Percentiles rank a stretch among this genome's conserved stretches.
Evolutionary conservation across 768 basidiomycete genomes (phyloP).

Genomic region (Vararia minispora): DNA sequence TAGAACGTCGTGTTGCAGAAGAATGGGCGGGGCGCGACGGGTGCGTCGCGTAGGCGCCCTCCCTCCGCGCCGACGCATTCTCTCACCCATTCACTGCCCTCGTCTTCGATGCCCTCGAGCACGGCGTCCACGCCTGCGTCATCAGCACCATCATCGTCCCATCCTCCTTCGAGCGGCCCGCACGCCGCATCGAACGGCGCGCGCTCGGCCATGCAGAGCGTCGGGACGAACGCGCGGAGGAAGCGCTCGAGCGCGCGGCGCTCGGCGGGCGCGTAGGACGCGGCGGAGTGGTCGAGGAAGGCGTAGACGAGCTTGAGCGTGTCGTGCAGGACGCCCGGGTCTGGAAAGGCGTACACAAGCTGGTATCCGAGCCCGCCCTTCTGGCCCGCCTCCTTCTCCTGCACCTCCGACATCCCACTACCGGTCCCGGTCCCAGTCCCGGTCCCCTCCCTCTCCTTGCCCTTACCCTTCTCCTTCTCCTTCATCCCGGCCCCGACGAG

Average conservation of each 20-base stretch:
- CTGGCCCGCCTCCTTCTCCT: slow-evolving; percentile 21
- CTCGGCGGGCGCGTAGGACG: slow-evolving; percentile 64
- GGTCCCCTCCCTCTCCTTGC: slow-evolving; percentile 14
- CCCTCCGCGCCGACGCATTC: slow-evolving; percentile 1
- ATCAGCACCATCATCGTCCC: slow-evolving; percentile 21
- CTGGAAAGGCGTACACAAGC: slow-evolving; percentile 67
- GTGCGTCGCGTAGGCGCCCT: slow-evolving; percentile 15
- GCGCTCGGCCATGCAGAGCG: slow-evolving; percentile 60
- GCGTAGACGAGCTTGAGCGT: slow-evolving; percentile 82
- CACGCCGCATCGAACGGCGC: slow-evolving; percentile 58
- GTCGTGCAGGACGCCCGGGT: slow-evolving; percentile 77
- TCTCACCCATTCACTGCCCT: slow-evolving; percentile 11
- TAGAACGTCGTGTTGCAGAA: slow-evolving; percentile 93
- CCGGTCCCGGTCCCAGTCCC: slow-evolving; percentile 16
- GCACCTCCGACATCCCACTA: slow-evolving; percentile 18
- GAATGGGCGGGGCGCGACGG: slow-evolving; percentile 41
- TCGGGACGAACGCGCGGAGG: slow-evolving; percentile 73
- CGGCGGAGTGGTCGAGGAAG: slow-evolving; percentile 82
- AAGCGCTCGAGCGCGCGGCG: slow-evolving; percentile 78
- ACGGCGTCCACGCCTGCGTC: slow-evolving; percentile 15
- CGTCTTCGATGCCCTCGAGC: slow-evolving; percentile 18
- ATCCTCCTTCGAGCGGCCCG: slow-evolving; percentile 40
- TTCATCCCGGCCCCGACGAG: too few species aligned
- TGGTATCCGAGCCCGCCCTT: slow-evolving; percentile 51
- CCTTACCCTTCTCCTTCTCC: slow-evolving; percentile 35